Evolutionary conservation across 768 basidiomycete genomes (phyloP), one percentile per base, ranked within the genome.

Genomic region (Melanogaster broomeanus): DNA sequence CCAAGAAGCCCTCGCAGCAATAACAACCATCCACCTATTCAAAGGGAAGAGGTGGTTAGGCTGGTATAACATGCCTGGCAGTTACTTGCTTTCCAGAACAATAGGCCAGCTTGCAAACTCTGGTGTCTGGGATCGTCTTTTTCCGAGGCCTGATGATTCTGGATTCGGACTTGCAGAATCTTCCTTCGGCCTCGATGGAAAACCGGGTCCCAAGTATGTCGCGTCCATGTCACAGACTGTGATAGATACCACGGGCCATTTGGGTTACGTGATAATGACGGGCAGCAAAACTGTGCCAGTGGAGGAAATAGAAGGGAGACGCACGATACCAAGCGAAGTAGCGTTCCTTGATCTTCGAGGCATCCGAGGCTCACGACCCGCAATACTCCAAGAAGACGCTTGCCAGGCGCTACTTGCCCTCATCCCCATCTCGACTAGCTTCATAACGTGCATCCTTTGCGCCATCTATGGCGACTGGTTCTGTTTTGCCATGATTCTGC

Each of bases 1-100:
- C 8, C 61, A 68, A 22, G 71, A 72, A 51, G 69, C 67, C 4
- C 61, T 72, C 21, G 60, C 69, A 8, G 69, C 71, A 24, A 71
- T 73, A 60, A 59, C 62, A 11, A 61, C 65, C 22, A 60, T 73
- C 13, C 72, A 71, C 44, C 54, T 72, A 18, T 70, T 61, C 45
- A 44, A 63, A 44, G 62, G 62, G 21, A 62, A 65, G 44, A 63
- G 61, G 33, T 73, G 66, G 67, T 49, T 73, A 13, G 72, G 71
- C 16, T 72, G 67, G 67, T 72, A 72, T 25, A 73, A 73, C 45
- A 69, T 62, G n/a, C 71, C 69, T 0, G 72, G 71, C 27, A 62
- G 53, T 10, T 68, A 66, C 31, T 45, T 47, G 4, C 57, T 72
- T 33, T 72, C 70, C 18, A 65, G 59, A 40, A 58, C 61, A 9